These are phyloP conservation scores for Ascoidea tarda DNA, from an alignment of 805 yeast genomes.

Conservation along the genomic window DNA sequence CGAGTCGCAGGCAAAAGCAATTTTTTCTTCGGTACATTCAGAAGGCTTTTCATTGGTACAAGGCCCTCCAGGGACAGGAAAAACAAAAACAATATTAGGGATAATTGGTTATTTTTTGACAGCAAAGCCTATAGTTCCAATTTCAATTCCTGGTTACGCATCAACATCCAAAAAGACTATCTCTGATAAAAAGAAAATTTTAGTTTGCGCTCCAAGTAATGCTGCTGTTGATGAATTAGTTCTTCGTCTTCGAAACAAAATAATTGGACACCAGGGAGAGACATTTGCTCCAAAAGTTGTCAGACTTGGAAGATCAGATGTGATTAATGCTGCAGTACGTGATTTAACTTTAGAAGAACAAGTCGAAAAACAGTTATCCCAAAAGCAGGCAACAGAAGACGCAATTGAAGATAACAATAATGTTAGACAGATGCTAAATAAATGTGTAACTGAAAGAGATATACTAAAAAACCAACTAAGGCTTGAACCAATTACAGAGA, in stretches of 20 bases:
- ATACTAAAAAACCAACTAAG: slow-evolving; percentile 28
- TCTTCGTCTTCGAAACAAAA: slow-evolving; percentile 64
- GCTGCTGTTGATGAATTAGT: slow-evolving; percentile 98
- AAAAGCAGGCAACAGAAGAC: slow-evolving; percentile 19
- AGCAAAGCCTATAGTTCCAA: slow-evolving; percentile 17
- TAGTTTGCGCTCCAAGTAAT: slow-evolving; percentile 96
- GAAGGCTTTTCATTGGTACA: slow-evolving; percentile 85
- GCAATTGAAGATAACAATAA: slow-evolving; percentile 28
- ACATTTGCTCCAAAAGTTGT: slow-evolving; percentile 53
- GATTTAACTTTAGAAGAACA: slow-evolving; percentile 78
- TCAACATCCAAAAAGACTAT: slow-evolving; percentile 12
- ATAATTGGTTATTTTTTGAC: slow-evolving; percentile 69
- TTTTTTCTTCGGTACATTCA: slow-evolving; percentile 50
- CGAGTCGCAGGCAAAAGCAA: slow-evolving; percentile 84
- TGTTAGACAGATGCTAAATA: slow-evolving; percentile 35
- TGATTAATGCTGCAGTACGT: slow-evolving; percentile 66
- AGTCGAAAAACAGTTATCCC: slow-evolving; percentile 47
- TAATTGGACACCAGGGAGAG: slow-evolving; percentile 39
- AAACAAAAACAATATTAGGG: slow-evolving; percentile 91
- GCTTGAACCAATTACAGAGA: slow-evolving; percentile 21
- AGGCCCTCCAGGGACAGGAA: slow-evolving; percentile 99
- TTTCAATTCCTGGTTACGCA: slow-evolving; percentile 18
- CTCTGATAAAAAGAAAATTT: slow-evolving; percentile 35
- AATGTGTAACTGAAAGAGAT: slow-evolving; percentile 45
- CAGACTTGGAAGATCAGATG: slow-evolving; percentile 83